phyloP scores from a whole-genome alignment of 1,139 yeast species.

The Petasospora rhodanensis region DNA sequence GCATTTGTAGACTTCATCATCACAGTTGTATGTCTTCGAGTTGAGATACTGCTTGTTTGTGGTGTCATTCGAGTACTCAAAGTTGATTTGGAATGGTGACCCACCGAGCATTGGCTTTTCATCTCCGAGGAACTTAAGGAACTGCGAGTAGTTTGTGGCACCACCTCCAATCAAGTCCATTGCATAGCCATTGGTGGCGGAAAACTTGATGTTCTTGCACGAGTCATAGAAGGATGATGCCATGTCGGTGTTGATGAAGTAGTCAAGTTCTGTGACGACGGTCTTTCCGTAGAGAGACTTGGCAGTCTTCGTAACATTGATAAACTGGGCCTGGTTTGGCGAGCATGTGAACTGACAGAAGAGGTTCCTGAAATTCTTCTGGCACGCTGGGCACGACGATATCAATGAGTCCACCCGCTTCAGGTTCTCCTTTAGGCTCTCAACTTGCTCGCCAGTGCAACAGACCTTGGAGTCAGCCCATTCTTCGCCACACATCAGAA shows the following conservation, averaged over 20 bases:
- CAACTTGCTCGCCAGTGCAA: conserved; percentile 50
- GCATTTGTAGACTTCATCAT: conserved; percentile 58
- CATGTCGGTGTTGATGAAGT: conserved; percentile 52
- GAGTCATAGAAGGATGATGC: conserved; percentile 72
- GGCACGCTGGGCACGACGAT: conserved; percentile 93
- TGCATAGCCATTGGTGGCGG: conserved; percentile 93
- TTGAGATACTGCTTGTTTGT: conserved; percentile 21
- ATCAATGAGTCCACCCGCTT: conserved; percentile 75
- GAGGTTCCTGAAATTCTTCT: conserved; percentile 75
- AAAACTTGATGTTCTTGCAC: conserved; percentile 84
- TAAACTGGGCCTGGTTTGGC: conserved; percentile 72
- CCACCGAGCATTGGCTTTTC: conserved; percentile 93
- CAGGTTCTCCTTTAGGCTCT: conserved; percentile 46
- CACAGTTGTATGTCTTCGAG: conserved; percentile 43
- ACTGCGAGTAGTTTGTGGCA: conserved; percentile 65
- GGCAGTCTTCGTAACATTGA: conserved; percentile 57
- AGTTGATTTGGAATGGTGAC: conserved; percentile 91
- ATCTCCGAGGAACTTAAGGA: conserved; percentile 86
- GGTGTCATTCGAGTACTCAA: conserved; percentile 42
- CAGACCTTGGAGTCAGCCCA: conserved; percentile 49
- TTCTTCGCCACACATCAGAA: conserved; percentile 65
- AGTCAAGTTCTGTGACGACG: conserved; percentile 69
- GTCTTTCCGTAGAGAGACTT: conserved; percentile 45
- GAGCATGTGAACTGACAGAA: conserved; percentile 92
- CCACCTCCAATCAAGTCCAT: conserved; percentile 98